phyloP scores from a whole-genome alignment of 768 basidiomycete genomes.

The Panellus pusillus region DNA sequence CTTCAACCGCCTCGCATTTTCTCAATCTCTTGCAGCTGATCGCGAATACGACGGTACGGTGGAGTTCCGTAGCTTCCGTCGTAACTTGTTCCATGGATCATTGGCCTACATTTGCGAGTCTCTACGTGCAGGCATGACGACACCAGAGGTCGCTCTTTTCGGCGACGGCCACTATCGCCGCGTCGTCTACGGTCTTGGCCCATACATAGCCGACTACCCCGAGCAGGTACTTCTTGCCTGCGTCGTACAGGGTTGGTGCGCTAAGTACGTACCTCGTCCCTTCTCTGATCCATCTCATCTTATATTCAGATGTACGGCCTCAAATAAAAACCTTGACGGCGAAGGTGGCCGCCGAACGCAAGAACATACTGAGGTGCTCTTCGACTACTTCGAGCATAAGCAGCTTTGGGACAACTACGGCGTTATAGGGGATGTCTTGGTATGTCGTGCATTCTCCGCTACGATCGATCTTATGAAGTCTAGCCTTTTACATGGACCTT shows the following conservation, averaged over 20 bases:
- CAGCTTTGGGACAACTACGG: constrained; percentile 34
- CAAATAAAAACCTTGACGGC: constrained; percentile 26
- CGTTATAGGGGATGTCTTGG: constrained; percentile 31
- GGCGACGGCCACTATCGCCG: constrained; percentile 26
- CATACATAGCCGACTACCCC: constrained; percentile 42
- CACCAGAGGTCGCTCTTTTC: constrained; percentile 25
- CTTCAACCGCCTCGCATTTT: background rate
- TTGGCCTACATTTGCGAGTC: constrained; percentile 24
- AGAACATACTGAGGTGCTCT: constrained; percentile 22
- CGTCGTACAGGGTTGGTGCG: constrained; percentile 29
- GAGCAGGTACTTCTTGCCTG: constrained; percentile 33
- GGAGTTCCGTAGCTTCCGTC: constrained; percentile 25
- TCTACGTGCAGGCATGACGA: constrained; percentile 28
- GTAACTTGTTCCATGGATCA: constrained; percentile 33
- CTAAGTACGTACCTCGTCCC: constrained; percentile 19
- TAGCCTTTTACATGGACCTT: constrained; percentile 37
- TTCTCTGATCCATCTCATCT: constrained; percentile 5
- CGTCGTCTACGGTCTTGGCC: constrained; percentile 24
- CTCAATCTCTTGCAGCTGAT: background rate
- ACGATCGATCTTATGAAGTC: background rate
- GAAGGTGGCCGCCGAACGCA: constrained; percentile 13
- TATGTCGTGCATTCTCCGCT: constrained; percentile 19
- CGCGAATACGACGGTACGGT: background rate
- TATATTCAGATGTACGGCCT: constrained; percentile 27
- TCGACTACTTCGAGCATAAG: constrained; percentile 20